phyloP scores from a whole-genome alignment of 768 basidiomycete genomes.

The Kwoniella bestiolae region DNA sequence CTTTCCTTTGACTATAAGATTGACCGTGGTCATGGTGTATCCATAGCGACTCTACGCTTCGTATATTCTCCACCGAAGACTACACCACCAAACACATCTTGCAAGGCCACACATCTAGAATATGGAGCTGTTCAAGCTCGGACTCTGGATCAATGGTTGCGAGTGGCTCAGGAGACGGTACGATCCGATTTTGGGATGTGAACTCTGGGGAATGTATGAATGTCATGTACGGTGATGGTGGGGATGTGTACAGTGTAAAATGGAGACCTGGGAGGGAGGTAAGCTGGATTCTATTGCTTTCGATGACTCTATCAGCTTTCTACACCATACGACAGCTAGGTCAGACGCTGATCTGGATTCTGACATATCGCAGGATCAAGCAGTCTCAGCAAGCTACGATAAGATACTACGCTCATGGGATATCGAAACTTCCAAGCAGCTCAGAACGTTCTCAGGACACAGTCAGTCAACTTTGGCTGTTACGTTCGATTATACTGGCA shows the following conservation, averaged over 20 bases:
- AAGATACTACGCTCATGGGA: constrained; percentile 52
- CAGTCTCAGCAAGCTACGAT: constrained; percentile 53
- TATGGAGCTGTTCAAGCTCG: constrained; percentile 46
- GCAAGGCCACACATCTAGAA: constrained; percentile 48
- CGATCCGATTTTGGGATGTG: constrained; percentile 49
- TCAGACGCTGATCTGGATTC: not conserved
- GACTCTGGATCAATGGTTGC: constrained; percentile 24
- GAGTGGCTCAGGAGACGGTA: constrained; percentile 52
- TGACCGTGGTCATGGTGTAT: not conserved
- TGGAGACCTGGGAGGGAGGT: constrained; percentile 47
- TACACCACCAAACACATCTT: constrained; percentile 31
- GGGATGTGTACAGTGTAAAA: constrained; percentile 54
- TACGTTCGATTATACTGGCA: constrained; percentile 47
- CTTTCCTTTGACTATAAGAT: not conserved
- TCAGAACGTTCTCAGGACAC: constrained; percentile 56
- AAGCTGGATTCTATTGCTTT: not conserved
- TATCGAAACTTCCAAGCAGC: constrained; percentile 45
- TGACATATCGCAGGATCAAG: constrained; percentile 47
- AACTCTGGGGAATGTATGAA: constrained; percentile 23
- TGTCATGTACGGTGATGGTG: constrained; percentile 43
- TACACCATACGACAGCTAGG: too few species aligned
- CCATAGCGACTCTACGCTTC: constrained; percentile 50
- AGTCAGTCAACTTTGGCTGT: constrained; percentile 47
- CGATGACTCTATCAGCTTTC: too few species aligned
- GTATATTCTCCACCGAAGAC: constrained; percentile 41